These are phyloP conservation scores for Rutstroemia sp. DNA, from an alignment of 2,329 filamentous ascomycete genomes.

Conservation along the genomic window DNA sequence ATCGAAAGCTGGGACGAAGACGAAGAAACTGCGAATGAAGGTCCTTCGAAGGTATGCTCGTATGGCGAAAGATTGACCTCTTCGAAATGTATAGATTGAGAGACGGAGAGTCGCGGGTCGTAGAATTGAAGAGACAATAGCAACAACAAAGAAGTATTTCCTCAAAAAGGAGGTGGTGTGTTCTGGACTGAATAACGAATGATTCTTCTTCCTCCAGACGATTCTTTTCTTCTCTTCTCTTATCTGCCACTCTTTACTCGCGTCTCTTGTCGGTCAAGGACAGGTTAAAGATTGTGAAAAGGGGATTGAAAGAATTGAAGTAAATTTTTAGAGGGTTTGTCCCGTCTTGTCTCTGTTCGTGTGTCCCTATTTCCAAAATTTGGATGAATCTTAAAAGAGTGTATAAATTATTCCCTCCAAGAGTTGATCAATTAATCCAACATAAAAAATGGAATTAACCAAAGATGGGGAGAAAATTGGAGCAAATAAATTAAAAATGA, in stretches of 20 bases:
- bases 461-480: conserved; percentile 4
- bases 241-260: neutral
- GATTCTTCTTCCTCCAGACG: neutral
- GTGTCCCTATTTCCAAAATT: no score
- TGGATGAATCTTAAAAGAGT: neutral
- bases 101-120: neutral
- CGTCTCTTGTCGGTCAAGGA: neutral
- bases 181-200: no score
- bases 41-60: no score
- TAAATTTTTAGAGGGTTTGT: neutral
- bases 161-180: neutral
- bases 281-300: neutral
- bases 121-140: conserved; percentile 4
- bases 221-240: neutral
- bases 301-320: neutral
- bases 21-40: no score
- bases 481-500: conserved; percentile 3
- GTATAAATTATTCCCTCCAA: neutral
- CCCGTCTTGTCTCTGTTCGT: no score
- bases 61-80: neutral
- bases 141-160: conserved; percentile 9
- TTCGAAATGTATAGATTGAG: neutral
- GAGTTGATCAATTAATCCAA: neutral
- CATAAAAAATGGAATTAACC: conserved; percentile 3
- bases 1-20: neutral